Evolutionary conservation across 2,329 filamentous ascomycete genomes (phyloP).

Genomic region (Monosporascus sp.): DNA sequence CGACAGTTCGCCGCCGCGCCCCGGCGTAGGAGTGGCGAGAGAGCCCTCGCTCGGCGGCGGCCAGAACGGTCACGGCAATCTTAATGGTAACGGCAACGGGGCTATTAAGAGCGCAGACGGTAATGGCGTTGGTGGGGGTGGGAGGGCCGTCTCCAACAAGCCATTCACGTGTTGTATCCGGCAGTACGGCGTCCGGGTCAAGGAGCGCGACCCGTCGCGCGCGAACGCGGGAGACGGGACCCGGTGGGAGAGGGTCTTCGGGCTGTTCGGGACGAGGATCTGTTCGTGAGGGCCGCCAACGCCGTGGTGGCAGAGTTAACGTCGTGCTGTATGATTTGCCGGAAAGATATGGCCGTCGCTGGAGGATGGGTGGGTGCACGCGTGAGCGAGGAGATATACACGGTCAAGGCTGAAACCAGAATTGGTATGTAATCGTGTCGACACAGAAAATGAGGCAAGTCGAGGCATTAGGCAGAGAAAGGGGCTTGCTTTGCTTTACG

Average conservation of each 20-base stretch:
- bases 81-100: slow-evolving; percentile 3
- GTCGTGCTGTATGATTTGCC: no score
- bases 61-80: slow-evolving; percentile 6
- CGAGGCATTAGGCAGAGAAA: no score
- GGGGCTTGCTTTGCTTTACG: no score
- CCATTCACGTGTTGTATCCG: slow-evolving; percentile 67
- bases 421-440: no score
- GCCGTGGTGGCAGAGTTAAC: no score
- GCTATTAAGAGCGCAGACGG: slow-evolving; percentile 8
- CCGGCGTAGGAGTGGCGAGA: slow-evolving; percentile 11
- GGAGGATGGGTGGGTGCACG: no score
- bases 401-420: no score
- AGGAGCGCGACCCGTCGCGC: slow-evolving; percentile 34
- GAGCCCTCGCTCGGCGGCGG: slow-evolving; percentile 9
- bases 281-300: not conserved
- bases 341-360: no score
- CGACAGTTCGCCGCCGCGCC: slow-evolving; percentile 32
- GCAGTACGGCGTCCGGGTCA: slow-evolving; percentile 59
- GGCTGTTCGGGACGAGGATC: slow-evolving; percentile 61
- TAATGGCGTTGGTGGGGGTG: no score
- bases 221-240: slow-evolving; percentile 39
- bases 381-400: no score
- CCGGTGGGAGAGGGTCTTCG: slow-evolving; percentile 59
- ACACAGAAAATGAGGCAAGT: no score
- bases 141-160: slow-evolving; percentile 38